phyloP scores from a whole-genome alignment of 2,329 filamentous ascomycete species.

The Canariomyces notabilis region DNA sequence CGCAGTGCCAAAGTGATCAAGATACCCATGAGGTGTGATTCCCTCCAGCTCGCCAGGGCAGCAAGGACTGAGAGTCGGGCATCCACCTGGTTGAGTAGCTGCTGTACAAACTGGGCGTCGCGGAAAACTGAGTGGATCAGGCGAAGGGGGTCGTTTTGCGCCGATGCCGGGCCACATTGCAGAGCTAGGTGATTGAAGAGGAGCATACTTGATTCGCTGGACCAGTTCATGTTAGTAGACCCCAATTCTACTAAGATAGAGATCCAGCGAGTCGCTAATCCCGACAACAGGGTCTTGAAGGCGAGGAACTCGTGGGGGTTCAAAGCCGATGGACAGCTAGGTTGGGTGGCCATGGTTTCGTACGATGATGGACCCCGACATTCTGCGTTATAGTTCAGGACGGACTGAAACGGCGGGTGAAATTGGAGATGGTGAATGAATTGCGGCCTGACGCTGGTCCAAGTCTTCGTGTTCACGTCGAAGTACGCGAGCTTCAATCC shows the following conservation, averaged over 20 bases:
- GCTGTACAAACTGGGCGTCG: slow-evolving; percentile 45
- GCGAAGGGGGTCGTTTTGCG: slow-evolving; percentile 34
- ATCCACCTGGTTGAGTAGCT: slow-evolving; percentile 44
- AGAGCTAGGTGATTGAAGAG: slow-evolving; percentile 48
- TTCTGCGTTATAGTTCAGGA: slow-evolving; percentile 23
- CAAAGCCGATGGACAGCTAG: slow-evolving; percentile 41
- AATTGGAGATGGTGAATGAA: slow-evolving; percentile 43
- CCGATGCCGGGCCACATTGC: slow-evolving; percentile 47
- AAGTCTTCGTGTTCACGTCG: slow-evolving; percentile 36
- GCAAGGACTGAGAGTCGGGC: slow-evolving; percentile 39
- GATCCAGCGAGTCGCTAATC: slow-evolving; percentile 34
- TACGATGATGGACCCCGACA: slow-evolving; percentile 47
- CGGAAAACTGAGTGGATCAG: slow-evolving; percentile 44
- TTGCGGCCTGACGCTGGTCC: slow-evolving; percentile 35
- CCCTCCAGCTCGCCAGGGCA: slow-evolving; percentile 53
- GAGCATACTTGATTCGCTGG: slow-evolving; percentile 43
- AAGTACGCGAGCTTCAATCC: slow-evolving; percentile 44
- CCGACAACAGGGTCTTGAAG: slow-evolving; percentile 44
- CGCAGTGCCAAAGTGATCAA: slow-evolving; percentile 48
- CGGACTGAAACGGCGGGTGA: slow-evolving; percentile 31
- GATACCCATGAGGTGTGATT: slow-evolving; percentile 53
- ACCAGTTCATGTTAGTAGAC: slow-evolving; percentile 55
- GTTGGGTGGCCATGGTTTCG: slow-evolving; percentile 45
- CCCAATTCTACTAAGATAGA: slow-evolving; percentile 27
- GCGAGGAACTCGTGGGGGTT: slow-evolving; percentile 49